These are phyloP conservation scores for Solanum hybrid DNA, from an alignment of 305 asterid species.

Conservation along the genomic window DNA sequence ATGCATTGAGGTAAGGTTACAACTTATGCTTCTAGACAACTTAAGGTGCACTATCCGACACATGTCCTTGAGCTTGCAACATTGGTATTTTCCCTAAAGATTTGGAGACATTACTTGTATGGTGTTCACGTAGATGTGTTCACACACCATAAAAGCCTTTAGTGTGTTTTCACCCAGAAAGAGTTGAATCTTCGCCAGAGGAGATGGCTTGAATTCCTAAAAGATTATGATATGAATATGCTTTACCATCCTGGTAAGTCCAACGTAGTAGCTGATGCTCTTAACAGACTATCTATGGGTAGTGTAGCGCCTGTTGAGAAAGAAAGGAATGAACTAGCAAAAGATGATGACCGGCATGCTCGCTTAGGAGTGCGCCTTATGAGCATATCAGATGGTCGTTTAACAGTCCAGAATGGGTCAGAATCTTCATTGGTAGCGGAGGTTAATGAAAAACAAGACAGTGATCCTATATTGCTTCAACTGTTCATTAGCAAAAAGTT, in stretches of 20 bases:
- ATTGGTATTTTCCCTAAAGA: neutral
- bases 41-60: neutral
- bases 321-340: neutral
- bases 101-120: neutral
- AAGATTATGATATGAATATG: neutral
- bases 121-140: neutral
- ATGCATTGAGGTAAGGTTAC: neutral
- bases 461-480: neutral
- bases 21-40: neutral
- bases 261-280: neutral
- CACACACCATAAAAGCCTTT: neutral
- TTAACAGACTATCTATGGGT: neutral
- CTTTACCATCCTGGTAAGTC: neutral
- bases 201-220: neutral
- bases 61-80: neutral
- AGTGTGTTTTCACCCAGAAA: neutral
- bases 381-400: neutral
- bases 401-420: neutral
- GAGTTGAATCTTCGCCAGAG: neutral
- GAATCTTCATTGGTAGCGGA: neutral
- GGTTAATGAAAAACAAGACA: neutral
- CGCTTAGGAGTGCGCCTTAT: neutral
- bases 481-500: neutral
- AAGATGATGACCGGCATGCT: neutral
- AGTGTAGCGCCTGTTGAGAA: neutral